Conservation (phyloP, 805 yeast species). For the Saccharomycopsis microspora region DNA sequence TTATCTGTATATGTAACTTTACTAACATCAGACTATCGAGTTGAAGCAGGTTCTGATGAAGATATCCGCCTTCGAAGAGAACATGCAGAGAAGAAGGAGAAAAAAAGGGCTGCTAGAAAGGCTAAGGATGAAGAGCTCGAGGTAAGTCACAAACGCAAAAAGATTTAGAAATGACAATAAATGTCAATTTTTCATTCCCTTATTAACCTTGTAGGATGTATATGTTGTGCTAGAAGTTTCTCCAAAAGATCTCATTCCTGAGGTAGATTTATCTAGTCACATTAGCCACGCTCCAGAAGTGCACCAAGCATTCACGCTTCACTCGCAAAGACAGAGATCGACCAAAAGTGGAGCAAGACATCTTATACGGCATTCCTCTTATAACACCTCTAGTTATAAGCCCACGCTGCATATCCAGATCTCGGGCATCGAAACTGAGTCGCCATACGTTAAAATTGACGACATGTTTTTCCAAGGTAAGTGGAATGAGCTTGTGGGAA, state of each 20-base stretch:
- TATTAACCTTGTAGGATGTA: constrained; percentile 5
- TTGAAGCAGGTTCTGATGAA: constrained; percentile 85
- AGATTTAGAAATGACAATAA: too few relatives aligned
- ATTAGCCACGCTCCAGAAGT: not conserved
- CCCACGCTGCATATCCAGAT: constrained; percentile 36
- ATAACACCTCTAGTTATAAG: not conserved
- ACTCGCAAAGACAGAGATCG: not conserved
- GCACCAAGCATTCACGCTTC: not conserved
- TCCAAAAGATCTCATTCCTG: not conserved
- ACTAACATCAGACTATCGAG: constrained; percentile 28
- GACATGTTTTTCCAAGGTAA: constrained; percentile 54
- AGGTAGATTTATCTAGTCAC: not conserved
- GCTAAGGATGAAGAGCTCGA: too few relatives aligned
- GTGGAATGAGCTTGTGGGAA: constrained; percentile 74
- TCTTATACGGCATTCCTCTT: not conserved
- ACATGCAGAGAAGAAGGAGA: constrained; percentile 12
- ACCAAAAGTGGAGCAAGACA: not conserved
- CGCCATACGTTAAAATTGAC: constrained; percentile 49
- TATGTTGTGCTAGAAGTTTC: constrained; percentile 12
- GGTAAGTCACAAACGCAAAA: too few relatives aligned
- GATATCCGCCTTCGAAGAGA: constrained; percentile 53
- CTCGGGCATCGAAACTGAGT: constrained; percentile 41
- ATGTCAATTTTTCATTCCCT: not conserved
- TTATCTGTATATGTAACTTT: not conserved
- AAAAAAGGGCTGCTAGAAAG: not conserved